phyloP scores from a whole-genome alignment of 2,329 filamentous ascomycete genomes.

The Phaeosphaeria sp. region DNA sequence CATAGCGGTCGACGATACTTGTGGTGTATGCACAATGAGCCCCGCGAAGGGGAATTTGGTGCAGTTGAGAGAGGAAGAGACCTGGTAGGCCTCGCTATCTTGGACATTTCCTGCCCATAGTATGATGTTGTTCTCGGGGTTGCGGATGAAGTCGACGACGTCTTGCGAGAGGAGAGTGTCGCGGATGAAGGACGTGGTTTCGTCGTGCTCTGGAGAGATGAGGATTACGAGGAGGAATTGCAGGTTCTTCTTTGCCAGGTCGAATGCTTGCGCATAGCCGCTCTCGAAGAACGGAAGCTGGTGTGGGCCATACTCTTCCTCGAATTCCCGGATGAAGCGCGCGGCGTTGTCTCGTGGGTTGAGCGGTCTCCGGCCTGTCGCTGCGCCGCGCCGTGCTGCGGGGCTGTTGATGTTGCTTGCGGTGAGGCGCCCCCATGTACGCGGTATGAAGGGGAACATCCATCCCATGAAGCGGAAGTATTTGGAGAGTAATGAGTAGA shows the following conservation, averaged over 20 bases:
- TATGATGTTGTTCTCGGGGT: conserved; percentile 79
- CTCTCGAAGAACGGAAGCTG: conserved; percentile 82
- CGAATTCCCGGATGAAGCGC: conserved; percentile 89
- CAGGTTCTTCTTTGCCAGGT: conserved; percentile 86
- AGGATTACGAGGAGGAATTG: conserved; percentile 91
- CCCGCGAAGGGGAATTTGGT: conserved; percentile 93
- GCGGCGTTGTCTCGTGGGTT: conserved; percentile 87
- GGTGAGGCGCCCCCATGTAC: conserved; percentile 60
- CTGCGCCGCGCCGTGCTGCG: conserved; percentile 61
- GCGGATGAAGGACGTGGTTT: conserved; percentile 80
- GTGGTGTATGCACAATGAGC: conserved; percentile 85
- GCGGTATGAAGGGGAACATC: conserved; percentile 81
- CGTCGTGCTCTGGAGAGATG: conserved; percentile 91
- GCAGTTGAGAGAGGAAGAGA: conserved; percentile 83
- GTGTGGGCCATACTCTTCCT: conserved; percentile 84
- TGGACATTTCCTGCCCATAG: conserved; percentile 93
- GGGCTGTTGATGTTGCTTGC: conserved; percentile 53
- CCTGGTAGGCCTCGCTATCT: conserved; percentile 93
- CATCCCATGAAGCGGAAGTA: conserved; percentile 77
- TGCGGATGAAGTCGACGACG: conserved; percentile 75
- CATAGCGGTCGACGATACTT: conserved; percentile 85
- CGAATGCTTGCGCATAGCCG: conserved; percentile 90
- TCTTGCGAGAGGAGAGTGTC: conserved; percentile 82
- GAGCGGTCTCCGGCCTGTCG: conserved; percentile 73
- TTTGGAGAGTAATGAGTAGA: conserved; percentile 74